These are phyloP conservation scores for Saturnispora besseyi DNA, from an alignment of 805 yeast species.

Conservation along the genomic window DNA sequence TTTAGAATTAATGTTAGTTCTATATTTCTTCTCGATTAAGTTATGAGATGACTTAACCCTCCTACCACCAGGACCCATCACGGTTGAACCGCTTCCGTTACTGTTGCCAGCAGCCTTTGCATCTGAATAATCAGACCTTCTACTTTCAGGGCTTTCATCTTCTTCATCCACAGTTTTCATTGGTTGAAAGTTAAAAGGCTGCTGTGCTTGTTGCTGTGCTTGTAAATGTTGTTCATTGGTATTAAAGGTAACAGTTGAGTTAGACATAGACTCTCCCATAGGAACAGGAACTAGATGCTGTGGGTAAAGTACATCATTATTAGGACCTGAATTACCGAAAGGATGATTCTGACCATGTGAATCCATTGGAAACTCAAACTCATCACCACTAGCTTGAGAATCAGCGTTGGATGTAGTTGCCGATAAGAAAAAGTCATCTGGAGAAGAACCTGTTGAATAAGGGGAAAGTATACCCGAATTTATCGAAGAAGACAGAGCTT, in stretches of 20 bases:
- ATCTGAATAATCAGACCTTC: slow-evolving; percentile 9
- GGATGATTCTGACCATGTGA: slow-evolving; percentile 1
- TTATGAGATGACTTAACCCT: slow-evolving; percentile 64
- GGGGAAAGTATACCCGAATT: slow-evolving; percentile 28
- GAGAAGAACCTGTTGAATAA: slow-evolving; percentile 30
- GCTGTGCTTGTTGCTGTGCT: slow-evolving; percentile 5
- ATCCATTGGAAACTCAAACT: slow-evolving; percentile 9
- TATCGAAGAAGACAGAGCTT: slow-evolving; percentile 23
- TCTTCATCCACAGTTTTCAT: slow-evolving; percentile 4
- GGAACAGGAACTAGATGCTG: slow-evolving; percentile 18
- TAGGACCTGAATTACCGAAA: background rate
- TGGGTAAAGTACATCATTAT: slow-evolving; percentile 13
- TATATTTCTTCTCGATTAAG: slow-evolving; percentile 72
- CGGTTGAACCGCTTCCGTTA: slow-evolving; percentile 6
- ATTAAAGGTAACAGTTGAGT: slow-evolving; percentile 23
- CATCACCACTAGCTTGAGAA: slow-evolving; percentile 13
- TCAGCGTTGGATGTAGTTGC: slow-evolving; percentile 13
- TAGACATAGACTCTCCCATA: slow-evolving; percentile 25
- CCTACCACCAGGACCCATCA: slow-evolving; percentile 21
- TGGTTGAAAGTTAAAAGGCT: slow-evolving; percentile 3
- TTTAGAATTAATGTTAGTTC: slow-evolving; percentile 72
- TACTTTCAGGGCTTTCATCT: slow-evolving; percentile 9
- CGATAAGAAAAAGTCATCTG: slow-evolving; percentile 27
- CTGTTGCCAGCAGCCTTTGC: slow-evolving; percentile 2
- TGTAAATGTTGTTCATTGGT: slow-evolving; percentile 9